These are phyloP conservation scores for Cadophora gregata DNA, from an alignment of 2,329 filamentous ascomycete species.

Conservation along the genomic window DNA sequence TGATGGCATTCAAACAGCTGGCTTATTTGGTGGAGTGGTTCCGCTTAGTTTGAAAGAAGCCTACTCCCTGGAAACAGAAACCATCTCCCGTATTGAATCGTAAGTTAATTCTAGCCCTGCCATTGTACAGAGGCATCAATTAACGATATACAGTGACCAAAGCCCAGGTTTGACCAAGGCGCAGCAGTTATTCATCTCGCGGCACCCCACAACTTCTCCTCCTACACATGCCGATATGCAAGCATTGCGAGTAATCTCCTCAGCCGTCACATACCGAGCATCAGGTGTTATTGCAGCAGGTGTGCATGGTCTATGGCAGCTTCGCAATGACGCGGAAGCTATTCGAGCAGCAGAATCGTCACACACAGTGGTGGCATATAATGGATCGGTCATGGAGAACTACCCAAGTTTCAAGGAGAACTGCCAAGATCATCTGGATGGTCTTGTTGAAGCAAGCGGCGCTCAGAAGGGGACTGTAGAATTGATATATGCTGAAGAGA, in stretches of 20 bases:
- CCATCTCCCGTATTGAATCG: conserved; percentile 59
- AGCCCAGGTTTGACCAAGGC: conserved; percentile 44
- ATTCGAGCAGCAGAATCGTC: conserved; percentile 44
- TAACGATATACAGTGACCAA: conserved; percentile 29
- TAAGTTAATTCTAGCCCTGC: conserved; percentile 48
- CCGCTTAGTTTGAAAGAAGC: conserved; percentile 57
- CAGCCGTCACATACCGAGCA: conserved; percentile 61
- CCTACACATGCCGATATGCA: conserved; percentile 56
- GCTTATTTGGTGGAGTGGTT: conserved; percentile 61
- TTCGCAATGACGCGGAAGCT: conserved; percentile 56
- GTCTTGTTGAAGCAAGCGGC: conserved; percentile 55
- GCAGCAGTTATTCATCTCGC: conserved; percentile 54
- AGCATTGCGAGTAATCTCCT: conserved; percentile 59
- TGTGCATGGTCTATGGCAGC: conserved; percentile 63
- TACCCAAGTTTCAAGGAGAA: conserved; percentile 70
- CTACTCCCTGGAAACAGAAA: conserved; percentile 67
- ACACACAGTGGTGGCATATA: conserved; percentile 72
- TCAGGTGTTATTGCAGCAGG: conserved; percentile 64
- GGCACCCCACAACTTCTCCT: conserved; percentile 53
- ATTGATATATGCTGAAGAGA: conserved; percentile 74
- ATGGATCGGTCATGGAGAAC: conserved; percentile 79
- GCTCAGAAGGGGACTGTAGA: conserved; percentile 55
- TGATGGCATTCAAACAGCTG: conserved; percentile 62
- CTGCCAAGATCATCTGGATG: conserved; percentile 69
- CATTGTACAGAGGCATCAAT: neutral